Conservation (phyloP, 768 basidiomycete genomes). For the Leccinum variicolor region DNA sequence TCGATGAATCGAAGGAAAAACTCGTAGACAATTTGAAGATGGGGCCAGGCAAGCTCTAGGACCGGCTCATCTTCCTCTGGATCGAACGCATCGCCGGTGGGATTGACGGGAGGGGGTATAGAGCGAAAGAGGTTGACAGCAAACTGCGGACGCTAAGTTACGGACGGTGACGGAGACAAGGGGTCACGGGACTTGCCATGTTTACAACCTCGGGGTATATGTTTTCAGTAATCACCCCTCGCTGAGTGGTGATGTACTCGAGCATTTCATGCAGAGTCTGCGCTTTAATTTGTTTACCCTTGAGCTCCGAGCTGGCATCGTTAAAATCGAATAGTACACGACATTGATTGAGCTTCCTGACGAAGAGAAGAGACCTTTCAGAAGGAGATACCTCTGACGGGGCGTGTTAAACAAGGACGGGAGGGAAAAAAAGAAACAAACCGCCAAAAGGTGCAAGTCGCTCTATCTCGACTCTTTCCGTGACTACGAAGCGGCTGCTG, state of each 20-base stretch:
- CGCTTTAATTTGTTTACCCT: constrained; percentile 98
- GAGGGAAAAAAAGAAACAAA: constrained; percentile 28
- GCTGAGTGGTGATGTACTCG: constrained; percentile 96
- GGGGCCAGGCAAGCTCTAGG: constrained; percentile 98
- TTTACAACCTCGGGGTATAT: constrained; percentile 99
- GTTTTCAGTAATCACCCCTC: constrained; percentile 92
- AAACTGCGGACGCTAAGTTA: constrained; percentile 56
- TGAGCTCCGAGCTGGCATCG: constrained; percentile 91
- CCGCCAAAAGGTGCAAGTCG: constrained; percentile 88
- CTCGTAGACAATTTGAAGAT: constrained; percentile 98
- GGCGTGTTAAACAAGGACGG: not conserved
- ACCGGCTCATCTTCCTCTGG: constrained; percentile 99
- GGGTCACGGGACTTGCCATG: constrained; percentile 65
- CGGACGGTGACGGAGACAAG: not conserved
- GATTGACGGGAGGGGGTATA: constrained; percentile 99
- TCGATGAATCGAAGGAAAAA: constrained; percentile 99
- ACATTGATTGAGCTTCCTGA: constrained; percentile 95
- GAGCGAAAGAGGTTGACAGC: constrained; percentile 98
- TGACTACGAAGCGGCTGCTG: constrained; percentile 93
- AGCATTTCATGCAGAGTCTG: constrained; percentile 98
- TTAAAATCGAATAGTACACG: constrained; percentile 98
- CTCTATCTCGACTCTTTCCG: constrained; percentile 95
- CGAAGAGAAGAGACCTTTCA: constrained; percentile 88
- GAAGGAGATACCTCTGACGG: constrained; percentile 76
- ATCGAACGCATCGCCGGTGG: constrained; percentile 97